A percentile compares a stretch with the other conserved stretches of the same genome.
Conservation (phyloP, 129 eudicot species). For the Pittosporum tobira region DNA sequence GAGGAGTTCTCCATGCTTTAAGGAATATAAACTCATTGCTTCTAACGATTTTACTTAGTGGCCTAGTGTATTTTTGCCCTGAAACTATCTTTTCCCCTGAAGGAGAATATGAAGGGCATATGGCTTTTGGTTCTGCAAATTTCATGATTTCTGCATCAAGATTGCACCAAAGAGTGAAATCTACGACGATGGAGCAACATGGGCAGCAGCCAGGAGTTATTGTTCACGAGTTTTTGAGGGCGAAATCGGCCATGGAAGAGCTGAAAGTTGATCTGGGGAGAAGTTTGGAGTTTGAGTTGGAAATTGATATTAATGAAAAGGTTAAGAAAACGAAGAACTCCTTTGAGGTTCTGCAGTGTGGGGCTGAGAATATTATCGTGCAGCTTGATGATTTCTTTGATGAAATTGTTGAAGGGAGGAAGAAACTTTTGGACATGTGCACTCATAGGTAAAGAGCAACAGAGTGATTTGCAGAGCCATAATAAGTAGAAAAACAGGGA, state of each 20-base stretch:
- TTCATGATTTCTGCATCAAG: slow-evolving; percentile 39
- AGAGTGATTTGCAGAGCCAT: slow-evolving; percentile 9
- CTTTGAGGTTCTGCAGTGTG: slow-evolving; percentile 45
- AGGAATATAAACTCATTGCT: slow-evolving; percentile 38
- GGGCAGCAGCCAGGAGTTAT: slow-evolving; percentile 21
- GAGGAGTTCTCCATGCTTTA: slow-evolving; percentile 36
- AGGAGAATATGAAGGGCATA: slow-evolving; percentile 14
- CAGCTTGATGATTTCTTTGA: slow-evolving; percentile 80
- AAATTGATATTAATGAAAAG: slow-evolving; percentile 33
- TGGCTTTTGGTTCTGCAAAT: slow-evolving; percentile 29
- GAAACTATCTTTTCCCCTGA: slow-evolving; percentile 29
- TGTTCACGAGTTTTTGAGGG: slow-evolving; percentile 32
- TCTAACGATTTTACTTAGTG: slow-evolving; percentile 35
- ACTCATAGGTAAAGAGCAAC: slow-evolving; percentile 28
- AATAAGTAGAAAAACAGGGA: background rate
- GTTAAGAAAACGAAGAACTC: slow-evolving; percentile 39
- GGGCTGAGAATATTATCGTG: slow-evolving; percentile 46
- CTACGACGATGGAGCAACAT: slow-evolving; percentile 15
- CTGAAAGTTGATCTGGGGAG: slow-evolving; percentile 40
- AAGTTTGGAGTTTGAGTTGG: slow-evolving; percentile 19
- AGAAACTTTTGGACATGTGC: slow-evolving; percentile 57
- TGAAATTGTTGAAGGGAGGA: slow-evolving; percentile 81
- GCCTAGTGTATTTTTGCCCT: slow-evolving; percentile 40
- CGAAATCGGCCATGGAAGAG: slow-evolving; percentile 37
- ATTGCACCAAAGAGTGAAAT: slow-evolving; percentile 27